Conservation (phyloP, 2,329 filamentous ascomycete genomes). For the Fonsecaea pedrosoi region DNA sequence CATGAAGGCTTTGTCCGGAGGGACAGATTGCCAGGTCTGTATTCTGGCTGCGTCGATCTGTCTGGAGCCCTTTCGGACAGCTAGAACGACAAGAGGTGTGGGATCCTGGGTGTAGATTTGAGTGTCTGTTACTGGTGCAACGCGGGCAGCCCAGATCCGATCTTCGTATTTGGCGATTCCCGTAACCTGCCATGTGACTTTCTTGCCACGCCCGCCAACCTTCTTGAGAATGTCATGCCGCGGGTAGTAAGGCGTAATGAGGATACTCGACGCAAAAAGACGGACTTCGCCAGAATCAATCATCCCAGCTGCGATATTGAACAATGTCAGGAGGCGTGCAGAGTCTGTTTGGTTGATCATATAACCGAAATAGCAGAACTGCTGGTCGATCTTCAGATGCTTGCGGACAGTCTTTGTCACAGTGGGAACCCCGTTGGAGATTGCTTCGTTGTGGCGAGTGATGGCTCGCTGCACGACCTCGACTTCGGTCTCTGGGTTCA, state of each 20-base stretch:
- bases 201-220: conserved; percentile 84
- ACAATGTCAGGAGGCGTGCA: conserved; percentile 71
- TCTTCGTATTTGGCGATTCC: conserved; percentile 77
- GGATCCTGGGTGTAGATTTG: conserved; percentile 80
- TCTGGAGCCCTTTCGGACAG: conserved; percentile 74
- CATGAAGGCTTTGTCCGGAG: conserved; percentile 71
- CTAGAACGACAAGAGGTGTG: conserved; percentile 80
- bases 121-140: conserved; percentile 73
- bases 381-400: conserved; percentile 77
- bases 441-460: conserved; percentile 75
- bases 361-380: conserved; percentile 91
- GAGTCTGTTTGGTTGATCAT: conserved; percentile 76
- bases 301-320: conserved; percentile 64
- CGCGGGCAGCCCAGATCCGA: conserved; percentile 83
- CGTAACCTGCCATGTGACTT: conserved; percentile 82
- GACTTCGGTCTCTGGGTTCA: conserved; percentile 80
- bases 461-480: conserved; percentile 88
- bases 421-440: conserved; percentile 42
- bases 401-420: conserved; percentile 52
- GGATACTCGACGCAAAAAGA: conserved; percentile 84
- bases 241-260: conserved; percentile 82
- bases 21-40: conserved; percentile 79
- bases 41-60: conserved; percentile 83
- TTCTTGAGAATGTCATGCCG: conserved; percentile 76
- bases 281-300: conserved; percentile 73